A percentile compares a stretch with the other conserved stretches of the same genome.
Evolutionary conservation across 139 green algal species (phyloP).

Genomic region (Desmodesmus armatus): DNA sequence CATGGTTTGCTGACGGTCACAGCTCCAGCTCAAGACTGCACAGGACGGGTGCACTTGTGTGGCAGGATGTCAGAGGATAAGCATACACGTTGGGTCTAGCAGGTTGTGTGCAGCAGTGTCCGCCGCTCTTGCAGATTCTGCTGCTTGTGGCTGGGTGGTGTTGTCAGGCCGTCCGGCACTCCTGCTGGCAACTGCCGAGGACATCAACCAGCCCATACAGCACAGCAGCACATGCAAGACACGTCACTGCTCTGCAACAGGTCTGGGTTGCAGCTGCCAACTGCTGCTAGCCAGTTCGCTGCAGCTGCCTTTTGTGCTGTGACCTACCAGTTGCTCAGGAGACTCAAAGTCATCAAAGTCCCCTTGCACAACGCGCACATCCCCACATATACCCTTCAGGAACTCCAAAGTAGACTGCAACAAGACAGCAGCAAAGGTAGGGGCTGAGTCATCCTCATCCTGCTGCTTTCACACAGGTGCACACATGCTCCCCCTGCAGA

Average conservation of each 20-base stretch:
- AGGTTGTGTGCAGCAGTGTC: too few species aligned
- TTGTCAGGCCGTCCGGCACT: too few species aligned
- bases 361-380: constrained; percentile 84
- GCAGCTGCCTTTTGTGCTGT: neutral
- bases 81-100: too few species aligned
- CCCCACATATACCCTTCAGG: constrained; percentile 78
- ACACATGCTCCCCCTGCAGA: neutral
- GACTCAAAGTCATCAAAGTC: constrained; percentile 92
- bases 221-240: neutral
- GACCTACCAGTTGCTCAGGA: constrained; percentile 71
- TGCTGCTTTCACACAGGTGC: neutral
- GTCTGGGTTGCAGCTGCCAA: neutral
- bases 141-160: too few species aligned
- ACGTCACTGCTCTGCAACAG: neutral
- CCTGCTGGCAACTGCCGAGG: too few species aligned
- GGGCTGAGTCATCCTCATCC: neutral
- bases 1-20: too few species aligned
- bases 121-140: too few species aligned
- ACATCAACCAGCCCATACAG: too few species aligned
- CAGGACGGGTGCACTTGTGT: too few species aligned
- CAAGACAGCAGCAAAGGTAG: neutral
- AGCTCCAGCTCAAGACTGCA: too few species aligned
- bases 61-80: too few species aligned
- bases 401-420: constrained; percentile 88
- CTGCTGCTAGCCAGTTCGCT: neutral